Conservation (phyloP, 164 flowering plant species). For the Macadamia integrifolia region DNA sequence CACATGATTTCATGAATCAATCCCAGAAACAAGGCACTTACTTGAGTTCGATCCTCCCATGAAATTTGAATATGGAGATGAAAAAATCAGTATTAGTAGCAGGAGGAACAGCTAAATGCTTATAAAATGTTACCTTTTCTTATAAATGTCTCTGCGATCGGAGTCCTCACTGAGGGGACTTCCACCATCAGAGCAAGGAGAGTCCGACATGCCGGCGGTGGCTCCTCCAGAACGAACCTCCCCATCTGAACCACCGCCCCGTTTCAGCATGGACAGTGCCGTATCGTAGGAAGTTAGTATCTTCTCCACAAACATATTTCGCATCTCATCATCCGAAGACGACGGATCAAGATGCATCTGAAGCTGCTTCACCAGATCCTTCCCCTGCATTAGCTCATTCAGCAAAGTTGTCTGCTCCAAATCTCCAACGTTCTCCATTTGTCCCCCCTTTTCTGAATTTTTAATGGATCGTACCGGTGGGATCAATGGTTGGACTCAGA, state of each 20-base stretch:
- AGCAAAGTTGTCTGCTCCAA: constrained; percentile 43
- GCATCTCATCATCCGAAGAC: constrained; percentile 26
- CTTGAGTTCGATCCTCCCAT: neutral
- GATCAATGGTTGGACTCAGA: neutral
- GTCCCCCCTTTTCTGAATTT: no score
- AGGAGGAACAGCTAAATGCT: neutral
- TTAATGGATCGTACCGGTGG: neutral
- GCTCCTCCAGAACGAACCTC: constrained; percentile 14
- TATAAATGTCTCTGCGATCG: constrained; percentile 25
- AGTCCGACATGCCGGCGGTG: constrained; percentile 24
- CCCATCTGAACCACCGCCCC: constrained; percentile 25
- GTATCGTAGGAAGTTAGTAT: constrained; percentile 55
- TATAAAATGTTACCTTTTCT: constrained; percentile 50
- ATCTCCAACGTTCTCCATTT: constrained; percentile 36
- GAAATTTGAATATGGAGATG: neutral
- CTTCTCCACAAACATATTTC: constrained; percentile 36
- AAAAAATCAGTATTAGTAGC: neutral
- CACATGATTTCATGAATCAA: constrained; percentile 3
- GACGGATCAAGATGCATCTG: constrained; percentile 28
- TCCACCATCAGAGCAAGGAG: constrained; percentile 52
- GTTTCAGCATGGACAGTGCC: constrained; percentile 50
- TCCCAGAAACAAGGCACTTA: neutral
- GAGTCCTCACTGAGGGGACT: constrained; percentile 50
- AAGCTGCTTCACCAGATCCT: constrained; percentile 57
- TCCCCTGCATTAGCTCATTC: constrained; percentile 62